Conservation (phyloP, 148 eudicot species). For the Drosera capensis region DNA sequence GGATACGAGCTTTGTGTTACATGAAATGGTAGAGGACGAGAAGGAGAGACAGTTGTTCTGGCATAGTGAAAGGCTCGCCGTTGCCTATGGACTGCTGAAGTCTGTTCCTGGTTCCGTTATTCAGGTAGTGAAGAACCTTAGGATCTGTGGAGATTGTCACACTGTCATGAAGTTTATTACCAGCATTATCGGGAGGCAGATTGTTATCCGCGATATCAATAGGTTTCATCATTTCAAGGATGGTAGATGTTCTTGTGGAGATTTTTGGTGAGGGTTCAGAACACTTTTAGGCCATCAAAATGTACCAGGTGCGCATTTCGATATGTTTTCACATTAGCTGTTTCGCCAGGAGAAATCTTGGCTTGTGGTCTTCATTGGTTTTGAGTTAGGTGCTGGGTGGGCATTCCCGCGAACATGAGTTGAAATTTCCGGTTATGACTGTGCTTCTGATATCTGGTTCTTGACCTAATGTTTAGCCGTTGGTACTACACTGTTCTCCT, state of each 20-base stretch:
- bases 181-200: slow-evolving; percentile 32
- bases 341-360: too few relatives aligned
- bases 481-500: too few relatives aligned
- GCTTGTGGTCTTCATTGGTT: too few relatives aligned
- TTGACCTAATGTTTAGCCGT: too few relatives aligned
- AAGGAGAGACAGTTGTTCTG: slow-evolving; percentile 56
- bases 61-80: slow-evolving; percentile 72
- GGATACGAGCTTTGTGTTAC: slow-evolving; percentile 47
- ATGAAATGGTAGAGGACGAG: slow-evolving; percentile 48
- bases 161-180: slow-evolving; percentile 39
- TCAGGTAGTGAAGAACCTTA: slow-evolving; percentile 54
- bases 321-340: too few relatives aligned
- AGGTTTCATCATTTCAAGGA: slow-evolving; percentile 69
- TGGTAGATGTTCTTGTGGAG: slow-evolving; percentile 56
- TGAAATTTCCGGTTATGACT: too few relatives aligned
- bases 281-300: too few relatives aligned
- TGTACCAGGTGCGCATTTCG: too few relatives aligned
- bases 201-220: slow-evolving; percentile 51
- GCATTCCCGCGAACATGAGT: too few relatives aligned
- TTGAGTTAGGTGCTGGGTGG: too few relatives aligned
- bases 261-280: slow-evolving; percentile 75
- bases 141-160: slow-evolving; percentile 67
- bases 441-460: too few relatives aligned
- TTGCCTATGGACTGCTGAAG: slow-evolving; percentile 61
- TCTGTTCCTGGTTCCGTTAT: slow-evolving; percentile 36